Evolutionary conservation across 805 yeast species (phyloP).

Genomic region (Maudiozyma turicensis): DNA sequence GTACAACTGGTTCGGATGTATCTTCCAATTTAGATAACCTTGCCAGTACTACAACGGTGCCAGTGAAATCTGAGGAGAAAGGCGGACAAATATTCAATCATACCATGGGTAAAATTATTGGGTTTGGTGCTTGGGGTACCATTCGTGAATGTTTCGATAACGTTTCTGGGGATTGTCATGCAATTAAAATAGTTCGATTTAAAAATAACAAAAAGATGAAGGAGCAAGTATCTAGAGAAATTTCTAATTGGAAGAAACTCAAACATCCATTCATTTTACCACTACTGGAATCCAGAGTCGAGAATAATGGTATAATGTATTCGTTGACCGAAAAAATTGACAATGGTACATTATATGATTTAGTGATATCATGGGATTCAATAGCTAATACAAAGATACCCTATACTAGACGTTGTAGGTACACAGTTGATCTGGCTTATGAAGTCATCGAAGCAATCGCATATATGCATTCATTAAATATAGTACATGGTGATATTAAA

Average conservation of each 20-base stretch:
- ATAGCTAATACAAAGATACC: constrained; percentile 25
- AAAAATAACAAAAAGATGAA: constrained; percentile 40
- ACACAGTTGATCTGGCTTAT: constrained; percentile 32
- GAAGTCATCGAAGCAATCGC: constrained; percentile 52
- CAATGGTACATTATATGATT: constrained; percentile 76
- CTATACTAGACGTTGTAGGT: constrained; percentile 28
- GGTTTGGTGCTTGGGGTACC: constrained; percentile 86
- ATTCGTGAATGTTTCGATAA: constrained; percentile 55
- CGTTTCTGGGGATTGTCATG: constrained; percentile 32
- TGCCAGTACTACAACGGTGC: background rate
- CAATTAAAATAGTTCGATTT: constrained; percentile 55
- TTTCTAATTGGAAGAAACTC: constrained; percentile 62
- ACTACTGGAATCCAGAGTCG: constrained; percentile 51
- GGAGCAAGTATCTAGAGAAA: constrained; percentile 58
- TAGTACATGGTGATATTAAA: constrained; percentile 78
- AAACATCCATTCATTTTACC: constrained; percentile 58
- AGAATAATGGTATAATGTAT: constrained; percentile 48
- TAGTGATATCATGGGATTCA: constrained; percentile 60
- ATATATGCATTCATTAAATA: constrained; percentile 49
- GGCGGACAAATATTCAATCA: constrained; percentile 60
- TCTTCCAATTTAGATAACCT: background rate
- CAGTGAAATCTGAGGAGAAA: constrained; percentile 39
- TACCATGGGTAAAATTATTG: constrained; percentile 63
- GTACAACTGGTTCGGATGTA: background rate
- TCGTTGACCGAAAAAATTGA: constrained; percentile 58